Evolutionary conservation across 2,329 filamentous ascomycete genomes (phyloP).

Genomic region (Paecilomyces sp.): DNA sequence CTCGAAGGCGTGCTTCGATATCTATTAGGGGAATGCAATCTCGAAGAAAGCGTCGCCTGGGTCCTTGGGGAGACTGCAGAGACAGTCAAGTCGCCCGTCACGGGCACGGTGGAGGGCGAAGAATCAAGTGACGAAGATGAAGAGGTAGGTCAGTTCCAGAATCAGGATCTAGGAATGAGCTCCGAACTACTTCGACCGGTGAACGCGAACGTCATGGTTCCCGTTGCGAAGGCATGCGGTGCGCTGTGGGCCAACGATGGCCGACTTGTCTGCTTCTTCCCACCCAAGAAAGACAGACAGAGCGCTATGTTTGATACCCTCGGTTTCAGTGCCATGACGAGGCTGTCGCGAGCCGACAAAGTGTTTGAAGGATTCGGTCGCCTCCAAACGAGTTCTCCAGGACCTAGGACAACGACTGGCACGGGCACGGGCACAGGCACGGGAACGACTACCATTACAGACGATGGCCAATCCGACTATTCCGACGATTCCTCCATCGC

Average conservation of each 20-base stretch:
- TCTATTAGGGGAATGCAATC: conserved; percentile 50
- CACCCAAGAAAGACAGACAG: conserved; percentile 44
- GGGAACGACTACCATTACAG: conserved; percentile 32
- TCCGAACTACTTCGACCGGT: conserved; percentile 47
- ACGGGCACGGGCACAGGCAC: conserved; percentile 33
- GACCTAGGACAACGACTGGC: conserved; percentile 39
- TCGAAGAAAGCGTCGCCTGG: conserved; percentile 51
- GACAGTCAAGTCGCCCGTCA: conserved; percentile 36
- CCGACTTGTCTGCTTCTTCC: conserved; percentile 52
- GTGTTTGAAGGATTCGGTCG: conserved; percentile 60
- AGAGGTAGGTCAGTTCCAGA: conserved; percentile 35
- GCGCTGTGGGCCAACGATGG: conserved; percentile 53
- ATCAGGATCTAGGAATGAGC: conserved; percentile 40
- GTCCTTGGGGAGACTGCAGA: conserved; percentile 52
- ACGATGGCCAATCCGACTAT: conserved; percentile 38
- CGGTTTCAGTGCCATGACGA: conserved; percentile 43
- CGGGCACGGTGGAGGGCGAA: conserved; percentile 50
- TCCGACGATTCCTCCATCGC: conserved; percentile 52
- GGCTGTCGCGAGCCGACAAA: conserved; percentile 41
- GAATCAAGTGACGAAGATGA: conserved; percentile 83
- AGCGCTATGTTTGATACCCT: conserved; percentile 43
- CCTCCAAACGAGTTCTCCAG: conserved; percentile 45
- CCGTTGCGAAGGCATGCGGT: conserved; percentile 53
- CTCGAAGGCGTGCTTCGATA: conserved; percentile 57
- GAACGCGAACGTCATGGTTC: conserved; percentile 58